Base-by-base conservation (phyloP, 805 yeast genomes). In the Zygotorulaspora danielsina region DNA sequence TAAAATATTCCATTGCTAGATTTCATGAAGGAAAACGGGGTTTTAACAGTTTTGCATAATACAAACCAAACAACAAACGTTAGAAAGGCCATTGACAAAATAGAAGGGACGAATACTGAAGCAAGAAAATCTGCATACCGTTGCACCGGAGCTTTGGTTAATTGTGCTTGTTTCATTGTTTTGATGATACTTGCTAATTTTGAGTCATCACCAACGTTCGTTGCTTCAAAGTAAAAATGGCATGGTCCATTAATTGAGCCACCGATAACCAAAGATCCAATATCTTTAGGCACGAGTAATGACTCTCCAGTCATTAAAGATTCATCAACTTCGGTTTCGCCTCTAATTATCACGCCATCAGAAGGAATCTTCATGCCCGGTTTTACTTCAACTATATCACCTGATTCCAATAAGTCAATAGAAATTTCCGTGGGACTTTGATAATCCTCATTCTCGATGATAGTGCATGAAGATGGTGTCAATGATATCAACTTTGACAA, bases 361-460 rank as follows among this genome's bases (percentile, higher is more conserved):
- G 96, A 88, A 1, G 97, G 96, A 3, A 93, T 74, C 50, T 79
- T 85, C 37, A 81, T 81, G 8, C 98, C 98, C 0, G 97, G 95
- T 32, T 78, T 69, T 2, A 93, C 72, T 12, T 85, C 72, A 0
- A 86, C 81, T 20, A 84, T 70, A 61, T 93, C 99, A 51, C 76
- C 73, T 7, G 72, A 67, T 56, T 93, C 95, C 31, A 93, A 63
- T 44, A 84, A 71, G 49, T 87, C 96, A 18, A 87, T 76, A 19
- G 83, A 69, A n/a, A 93, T 74, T 27, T 47, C 55, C 12, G 45
- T 60, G 47, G 34, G 44, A 36, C 30, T 51, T 22, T 57, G 46
- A 1, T 37, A 17, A 3, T 48, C 33, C 3, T 54, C 53, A 17
- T 76, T 72, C 25, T 71, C 73, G 6, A 84, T 65, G 18, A 89